A percentile compares a stretch with the other conserved stretches of the same genome.
These are phyloP conservation scores for Geosmithia putterillii DNA, from an alignment of 2,329 filamentous ascomycete species.

Conservation along the genomic window DNA sequence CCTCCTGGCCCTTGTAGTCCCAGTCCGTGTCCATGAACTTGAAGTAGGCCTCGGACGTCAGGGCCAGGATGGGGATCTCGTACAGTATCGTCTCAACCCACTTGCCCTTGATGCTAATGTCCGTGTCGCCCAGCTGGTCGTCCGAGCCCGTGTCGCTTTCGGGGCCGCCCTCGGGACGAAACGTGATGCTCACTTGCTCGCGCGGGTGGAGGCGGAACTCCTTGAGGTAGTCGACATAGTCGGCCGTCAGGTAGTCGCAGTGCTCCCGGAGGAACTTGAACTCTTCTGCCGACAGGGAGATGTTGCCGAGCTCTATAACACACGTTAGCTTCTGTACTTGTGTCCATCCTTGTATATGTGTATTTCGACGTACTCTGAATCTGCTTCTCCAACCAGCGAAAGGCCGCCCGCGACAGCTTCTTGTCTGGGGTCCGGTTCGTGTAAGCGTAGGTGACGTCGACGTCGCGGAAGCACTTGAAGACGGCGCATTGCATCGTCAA, in stretches of 20 bases:
- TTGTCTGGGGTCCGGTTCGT: slow-evolving; percentile 93
- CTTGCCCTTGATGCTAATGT: slow-evolving; percentile 64
- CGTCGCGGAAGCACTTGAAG: slow-evolving; percentile 77
- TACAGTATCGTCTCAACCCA: slow-evolving; percentile 97
- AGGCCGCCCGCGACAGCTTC: slow-evolving; percentile 74
- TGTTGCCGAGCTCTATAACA: slow-evolving; percentile 60
- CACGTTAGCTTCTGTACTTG: neutral
- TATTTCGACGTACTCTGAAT: slow-evolving; percentile 50
- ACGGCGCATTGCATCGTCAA: slow-evolving; percentile 98
- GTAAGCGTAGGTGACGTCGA: slow-evolving; percentile 80
- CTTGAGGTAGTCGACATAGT: slow-evolving; percentile 72
- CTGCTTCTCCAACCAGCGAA: slow-evolving; percentile 74
- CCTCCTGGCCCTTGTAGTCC: slow-evolving; percentile 76
- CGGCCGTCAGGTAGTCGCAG: slow-evolving; percentile 67
- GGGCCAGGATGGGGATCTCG: slow-evolving; percentile 84
- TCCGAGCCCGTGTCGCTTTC: slow-evolving; percentile 45
- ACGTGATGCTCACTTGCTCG: slow-evolving; percentile 65
- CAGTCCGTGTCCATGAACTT: slow-evolving; percentile 91
- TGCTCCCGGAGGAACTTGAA: slow-evolving; percentile 63
- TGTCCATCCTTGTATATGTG: too few relatives aligned
- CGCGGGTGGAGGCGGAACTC: slow-evolving; percentile 71
- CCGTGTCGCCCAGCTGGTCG: slow-evolving; percentile 59
- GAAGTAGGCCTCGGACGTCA: slow-evolving; percentile 95
- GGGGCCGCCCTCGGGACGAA: slow-evolving; percentile 33
- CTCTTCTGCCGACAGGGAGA: slow-evolving; percentile 70